Evolutionary conservation across 805 yeast genomes (phyloP).

Genomic region (Isabelozyma heimii): DNA sequence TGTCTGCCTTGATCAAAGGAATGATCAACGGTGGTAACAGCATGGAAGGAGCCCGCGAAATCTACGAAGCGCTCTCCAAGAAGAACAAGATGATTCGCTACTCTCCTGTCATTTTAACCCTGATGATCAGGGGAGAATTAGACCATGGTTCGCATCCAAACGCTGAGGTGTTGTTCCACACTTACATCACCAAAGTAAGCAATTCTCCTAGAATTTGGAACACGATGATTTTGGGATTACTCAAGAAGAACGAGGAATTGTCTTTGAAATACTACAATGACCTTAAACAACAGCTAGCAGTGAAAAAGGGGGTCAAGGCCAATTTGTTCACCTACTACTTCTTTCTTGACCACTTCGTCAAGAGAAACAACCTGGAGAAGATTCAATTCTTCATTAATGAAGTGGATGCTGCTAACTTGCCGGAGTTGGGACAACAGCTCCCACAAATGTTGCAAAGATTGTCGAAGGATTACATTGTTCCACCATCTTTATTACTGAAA

Average conservation of each 20-base stretch:
- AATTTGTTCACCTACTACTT: constrained; percentile 50
- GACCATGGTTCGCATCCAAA: constrained; percentile 31
- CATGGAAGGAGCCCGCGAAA: constrained; percentile 47
- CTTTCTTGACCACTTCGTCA: constrained; percentile 38
- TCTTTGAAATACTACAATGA: constrained; percentile 41
- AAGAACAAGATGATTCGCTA: constrained; percentile 17
- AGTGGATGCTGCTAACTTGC: constrained; percentile 24
- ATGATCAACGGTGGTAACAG: constrained; percentile 47
- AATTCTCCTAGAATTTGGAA: constrained; percentile 42
- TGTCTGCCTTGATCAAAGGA: constrained; percentile 53
- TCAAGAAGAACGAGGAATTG: constrained; percentile 28
- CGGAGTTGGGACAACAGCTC: constrained; percentile 35
- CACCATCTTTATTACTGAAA: not conserved
- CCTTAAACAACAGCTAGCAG: constrained; percentile 23
- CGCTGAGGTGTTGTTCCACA: constrained; percentile 31
- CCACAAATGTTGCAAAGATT: constrained; percentile 31
- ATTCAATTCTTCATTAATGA: constrained; percentile 38
- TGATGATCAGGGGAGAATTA: constrained; percentile 49
- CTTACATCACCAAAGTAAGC: constrained; percentile 29
- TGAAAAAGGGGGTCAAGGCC: constrained; percentile 27
- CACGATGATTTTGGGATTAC: constrained; percentile 31
- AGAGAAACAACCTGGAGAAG: constrained; percentile 25
- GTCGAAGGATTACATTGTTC: constrained; percentile 3
- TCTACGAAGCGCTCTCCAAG: constrained; percentile 42
- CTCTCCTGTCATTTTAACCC: constrained; percentile 39